Evolutionary conservation across 2,329 filamentous ascomycete species (phyloP).

Genomic region (Aspergillus fumigatus): DNA sequence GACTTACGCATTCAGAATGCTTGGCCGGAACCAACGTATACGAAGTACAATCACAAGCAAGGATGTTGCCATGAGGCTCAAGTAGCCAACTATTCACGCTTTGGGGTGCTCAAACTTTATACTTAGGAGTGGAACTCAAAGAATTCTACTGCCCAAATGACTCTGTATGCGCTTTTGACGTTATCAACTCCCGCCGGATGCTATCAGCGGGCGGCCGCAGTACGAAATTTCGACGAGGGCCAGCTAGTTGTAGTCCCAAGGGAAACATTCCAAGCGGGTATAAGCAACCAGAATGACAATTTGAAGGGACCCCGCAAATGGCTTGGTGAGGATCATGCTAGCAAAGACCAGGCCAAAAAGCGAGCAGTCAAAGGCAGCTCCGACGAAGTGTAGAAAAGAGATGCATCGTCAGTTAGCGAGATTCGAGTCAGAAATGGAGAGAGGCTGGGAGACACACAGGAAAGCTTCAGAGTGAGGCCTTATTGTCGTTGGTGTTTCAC

Average conservation of each 20-base stretch:
- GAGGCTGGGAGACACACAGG: slow-evolving; percentile 1
- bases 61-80: slow-evolving; percentile 25
- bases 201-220: slow-evolving; percentile 3
- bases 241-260: slow-evolving; percentile 2
- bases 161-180: slow-evolving; percentile 22
- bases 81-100: slow-evolving; percentile 16
- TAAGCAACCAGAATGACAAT: neutral
- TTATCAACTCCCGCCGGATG: neutral
- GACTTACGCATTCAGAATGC: slow-evolving; percentile 21
- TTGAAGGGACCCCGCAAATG: neutral
- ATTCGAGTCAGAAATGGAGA: slow-evolving; percentile 10
- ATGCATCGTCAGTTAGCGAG: slow-evolving; percentile 15
- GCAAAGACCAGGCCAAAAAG: neutral
- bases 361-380: neutral
- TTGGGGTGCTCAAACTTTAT: slow-evolving; percentile 17
- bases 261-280: neutral
- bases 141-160: slow-evolving; percentile 26
- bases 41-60: slow-evolving; percentile 17
- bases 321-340: neutral
- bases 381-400: slow-evolving; percentile 6
- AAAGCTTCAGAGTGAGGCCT: slow-evolving; percentile 19
- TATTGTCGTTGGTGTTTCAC: neutral
- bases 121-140: slow-evolving; percentile 20
- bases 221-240: neutral
- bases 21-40: slow-evolving; percentile 16